Evolutionary conservation across 148 eudicot genomes (phyloP).

Genomic region (Camellia lanceoleosa): DNA sequence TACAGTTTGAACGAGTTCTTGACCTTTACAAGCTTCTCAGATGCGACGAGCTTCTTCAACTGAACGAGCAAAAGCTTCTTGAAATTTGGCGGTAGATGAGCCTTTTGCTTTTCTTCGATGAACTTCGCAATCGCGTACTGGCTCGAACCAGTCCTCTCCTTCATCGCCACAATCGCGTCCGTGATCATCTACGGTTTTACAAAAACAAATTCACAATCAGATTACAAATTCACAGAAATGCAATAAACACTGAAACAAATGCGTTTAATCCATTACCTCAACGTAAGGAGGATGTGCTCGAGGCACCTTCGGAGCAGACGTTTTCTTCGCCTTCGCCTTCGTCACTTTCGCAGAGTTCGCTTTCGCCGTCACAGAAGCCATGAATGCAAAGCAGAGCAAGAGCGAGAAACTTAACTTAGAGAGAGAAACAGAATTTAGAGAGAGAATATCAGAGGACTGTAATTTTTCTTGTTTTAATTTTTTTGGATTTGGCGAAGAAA

Average conservation of each 20-base stretch:
- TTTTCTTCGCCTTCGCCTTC: conserved; percentile 20
- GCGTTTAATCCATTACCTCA: conserved; percentile 10
- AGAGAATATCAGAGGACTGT: neutral
- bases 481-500: no score
- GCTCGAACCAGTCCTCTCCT: conserved; percentile 82
- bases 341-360: neutral
- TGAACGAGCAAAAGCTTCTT: conserved; percentile 56
- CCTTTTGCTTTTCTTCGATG: conserved; percentile 73
- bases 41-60: conserved; percentile 56
- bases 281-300: conserved; percentile 28
- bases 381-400: neutral
- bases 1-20: conserved; percentile 71
- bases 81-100: conserved; percentile 49
- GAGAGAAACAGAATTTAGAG: neutral
- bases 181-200: conserved; percentile 52
- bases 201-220: neutral
- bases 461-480: neutral
- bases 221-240: neutral
- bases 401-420: neutral
- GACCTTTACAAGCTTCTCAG: conserved; percentile 59
- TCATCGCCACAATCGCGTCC: conserved; percentile 55
- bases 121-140: conserved; percentile 66
- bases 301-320: conserved; percentile 10
- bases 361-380: neutral
- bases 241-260: neutral